Conservation (phyloP, 345 rosid species). For the Microthlaspi erraticum region DNA sequence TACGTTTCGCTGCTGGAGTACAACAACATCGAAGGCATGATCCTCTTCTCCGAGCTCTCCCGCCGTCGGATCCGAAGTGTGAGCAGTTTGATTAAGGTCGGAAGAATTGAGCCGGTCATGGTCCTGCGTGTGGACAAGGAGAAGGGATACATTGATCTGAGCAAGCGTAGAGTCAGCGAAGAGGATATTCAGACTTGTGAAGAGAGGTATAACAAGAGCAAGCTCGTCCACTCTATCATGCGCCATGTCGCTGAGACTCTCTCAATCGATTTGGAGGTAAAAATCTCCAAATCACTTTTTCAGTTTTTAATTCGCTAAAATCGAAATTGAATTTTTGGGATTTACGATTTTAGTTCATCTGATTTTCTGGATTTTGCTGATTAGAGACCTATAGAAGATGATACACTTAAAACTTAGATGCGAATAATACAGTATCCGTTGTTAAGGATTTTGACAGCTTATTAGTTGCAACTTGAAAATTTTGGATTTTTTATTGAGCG, state of each 20-base stretch:
- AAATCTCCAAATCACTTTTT: neutral
- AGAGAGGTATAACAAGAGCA: slow-evolving; percentile 98
- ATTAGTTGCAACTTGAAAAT: too few species aligned
- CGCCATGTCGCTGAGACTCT: slow-evolving; percentile 96
- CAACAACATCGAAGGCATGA: slow-evolving; percentile 98
- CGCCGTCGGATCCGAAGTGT: slow-evolving; percentile 98
- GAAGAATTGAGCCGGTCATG: slow-evolving; percentile 98
- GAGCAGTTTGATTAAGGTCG: slow-evolving; percentile 92
- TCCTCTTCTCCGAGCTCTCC: slow-evolving; percentile 97
- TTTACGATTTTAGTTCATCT: neutral
- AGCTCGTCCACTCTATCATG: slow-evolving; percentile 98
- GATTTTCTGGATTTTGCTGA: neutral
- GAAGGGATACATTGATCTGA: slow-evolving; percentile 94
- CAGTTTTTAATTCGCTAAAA: too few species aligned
- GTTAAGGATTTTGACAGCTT: too few species aligned
- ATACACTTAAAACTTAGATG: neutral
- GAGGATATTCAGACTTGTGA: slow-evolving; percentile 95
- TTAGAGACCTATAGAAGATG: neutral
- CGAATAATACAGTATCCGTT: neutral
- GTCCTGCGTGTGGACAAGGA: slow-evolving; percentile 97
- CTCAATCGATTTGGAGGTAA: slow-evolving; percentile 87
- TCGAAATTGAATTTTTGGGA: too few species aligned
- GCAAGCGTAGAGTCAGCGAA: slow-evolving; percentile 91
- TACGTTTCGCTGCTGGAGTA: slow-evolving; percentile 93
- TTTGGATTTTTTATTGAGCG: too few species aligned